Evolutionary conservation across 129 eudicot species (phyloP).

Genomic region (Arctium minus): DNA sequence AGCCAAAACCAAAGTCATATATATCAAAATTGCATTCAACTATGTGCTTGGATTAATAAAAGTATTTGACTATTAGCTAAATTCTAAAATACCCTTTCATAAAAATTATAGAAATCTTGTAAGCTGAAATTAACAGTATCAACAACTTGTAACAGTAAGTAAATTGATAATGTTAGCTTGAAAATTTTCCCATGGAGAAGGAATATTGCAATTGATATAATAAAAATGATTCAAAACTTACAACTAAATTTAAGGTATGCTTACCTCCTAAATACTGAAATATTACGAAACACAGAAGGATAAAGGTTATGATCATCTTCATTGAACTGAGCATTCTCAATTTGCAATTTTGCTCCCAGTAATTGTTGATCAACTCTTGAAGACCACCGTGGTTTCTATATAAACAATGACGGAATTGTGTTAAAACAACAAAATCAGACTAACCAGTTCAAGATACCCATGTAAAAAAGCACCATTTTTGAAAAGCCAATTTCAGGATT

Average conservation of each 20-base stretch:
- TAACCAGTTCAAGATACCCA: neutral
- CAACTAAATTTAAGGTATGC: neutral
- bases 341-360: conserved; percentile 33
- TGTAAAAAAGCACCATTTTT: neutral
- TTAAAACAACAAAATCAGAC: neutral
- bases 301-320: conserved; percentile 31
- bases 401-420: neutral
- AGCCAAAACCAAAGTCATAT: neutral
- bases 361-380: conserved; percentile 35
- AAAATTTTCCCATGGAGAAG: neutral
- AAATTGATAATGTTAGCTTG: neutral
- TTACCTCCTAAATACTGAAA: conserved; percentile 48
- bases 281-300: conserved; percentile 47
- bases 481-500: neutral
- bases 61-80: neutral
- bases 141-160: neutral
- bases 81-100: neutral
- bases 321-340: conserved; percentile 29
- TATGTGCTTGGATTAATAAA: neutral
- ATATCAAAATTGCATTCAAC: neutral
- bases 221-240: neutral
- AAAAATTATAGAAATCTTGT: neutral
- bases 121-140: neutral
- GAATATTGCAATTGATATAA: neutral
- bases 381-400: conserved; percentile 44